These are phyloP conservation scores for Fusarium sp. DNA, from an alignment of 2,329 filamentous ascomycete genomes.

Conservation along the genomic window DNA sequence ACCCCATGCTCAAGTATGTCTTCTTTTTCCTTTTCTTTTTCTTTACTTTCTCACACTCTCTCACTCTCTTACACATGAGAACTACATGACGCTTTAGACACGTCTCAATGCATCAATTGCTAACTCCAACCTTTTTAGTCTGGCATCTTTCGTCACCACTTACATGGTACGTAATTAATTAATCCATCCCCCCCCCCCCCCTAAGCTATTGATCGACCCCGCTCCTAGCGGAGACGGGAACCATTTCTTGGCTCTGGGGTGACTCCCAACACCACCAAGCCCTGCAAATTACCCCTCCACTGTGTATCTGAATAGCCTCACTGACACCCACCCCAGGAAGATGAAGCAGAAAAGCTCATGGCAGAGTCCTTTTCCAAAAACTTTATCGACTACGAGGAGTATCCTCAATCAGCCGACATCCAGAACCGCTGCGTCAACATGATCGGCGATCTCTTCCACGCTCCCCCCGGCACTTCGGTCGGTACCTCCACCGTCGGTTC, in stretches of 20 bases:
- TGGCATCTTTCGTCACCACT: conserved; percentile 94
- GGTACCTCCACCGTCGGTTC: conserved; percentile 90
- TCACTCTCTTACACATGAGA: no score
- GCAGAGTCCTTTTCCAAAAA: conserved; percentile 91
- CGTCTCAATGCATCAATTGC: neutral
- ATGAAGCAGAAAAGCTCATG: conserved; percentile 97
- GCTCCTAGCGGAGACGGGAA: conserved; percentile 6
- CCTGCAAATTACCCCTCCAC: conserved; percentile 10
- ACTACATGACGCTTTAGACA: neutral
- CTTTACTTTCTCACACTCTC: no score
- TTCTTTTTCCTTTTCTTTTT: no score
- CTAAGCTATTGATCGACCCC: conserved; percentile 6
- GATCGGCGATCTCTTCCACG: conserved; percentile 90
- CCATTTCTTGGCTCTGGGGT: conserved; percentile 31
- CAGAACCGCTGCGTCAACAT: conserved; percentile 93
- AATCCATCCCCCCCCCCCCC: conserved; percentile 12
- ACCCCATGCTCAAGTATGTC: no score
- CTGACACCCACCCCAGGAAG: conserved; percentile 66
- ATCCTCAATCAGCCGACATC: conserved; percentile 81
- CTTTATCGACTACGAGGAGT: conserved; percentile 91
- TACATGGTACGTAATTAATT: conserved; percentile 75
- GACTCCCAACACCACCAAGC: conserved; percentile 11
- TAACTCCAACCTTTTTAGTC: conserved; percentile 56
- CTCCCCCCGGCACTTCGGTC: conserved; percentile 75
- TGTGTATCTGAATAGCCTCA: conserved; percentile 23